A percentile compares a stretch with the other conserved stretches of the same genome.
phyloP scores from a whole-genome alignment of 192 early-diverging fungal species.

The Kickxella alabastrina region DNA sequence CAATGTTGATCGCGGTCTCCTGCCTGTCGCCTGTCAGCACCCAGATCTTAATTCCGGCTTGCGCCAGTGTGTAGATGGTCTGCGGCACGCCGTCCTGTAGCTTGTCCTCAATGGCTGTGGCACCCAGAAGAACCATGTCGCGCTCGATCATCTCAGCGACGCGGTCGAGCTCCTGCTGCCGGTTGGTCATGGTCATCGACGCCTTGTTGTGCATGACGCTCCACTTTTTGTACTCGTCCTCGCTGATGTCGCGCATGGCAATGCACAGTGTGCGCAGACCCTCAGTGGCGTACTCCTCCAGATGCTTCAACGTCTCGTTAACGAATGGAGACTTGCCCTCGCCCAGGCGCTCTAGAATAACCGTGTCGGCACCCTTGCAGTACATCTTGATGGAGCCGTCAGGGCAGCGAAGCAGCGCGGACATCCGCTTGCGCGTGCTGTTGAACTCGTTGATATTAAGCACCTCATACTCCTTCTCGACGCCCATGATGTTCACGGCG shows the following conservation, averaged over 20 bases:
- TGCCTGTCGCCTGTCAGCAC: slow-evolving; percentile 97
- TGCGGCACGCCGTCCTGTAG: slow-evolving; percentile 98
- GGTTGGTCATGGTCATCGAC: slow-evolving; percentile 85
- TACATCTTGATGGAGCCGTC: slow-evolving; percentile 84
- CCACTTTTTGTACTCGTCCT: slow-evolving; percentile 86
- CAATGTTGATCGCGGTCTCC: slow-evolving; percentile 99
- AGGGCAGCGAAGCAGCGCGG: slow-evolving; percentile 80
- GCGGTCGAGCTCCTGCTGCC: slow-evolving; percentile 80
- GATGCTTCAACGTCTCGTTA: slow-evolving; percentile 61
- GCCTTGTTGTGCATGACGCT: slow-evolving; percentile 77
- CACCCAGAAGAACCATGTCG: slow-evolving; percentile 85
- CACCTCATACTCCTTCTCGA: slow-evolving; percentile 78
- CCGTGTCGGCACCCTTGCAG: slow-evolving; percentile 98
- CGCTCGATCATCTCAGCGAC: slow-evolving; percentile 96
- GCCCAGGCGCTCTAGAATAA: slow-evolving; percentile 86
- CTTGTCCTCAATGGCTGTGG: slow-evolving; percentile 98
- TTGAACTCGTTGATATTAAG: slow-evolving; percentile 98
- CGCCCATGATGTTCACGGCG: slow-evolving; percentile 26
- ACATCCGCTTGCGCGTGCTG: slow-evolving; percentile 98
- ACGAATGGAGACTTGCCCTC: slow-evolving; percentile 64
- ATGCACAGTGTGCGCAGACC: slow-evolving; percentile 95
- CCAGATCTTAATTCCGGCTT: slow-evolving; percentile 96
- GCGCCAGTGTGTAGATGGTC: slow-evolving; percentile 91
- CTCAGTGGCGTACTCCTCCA: slow-evolving; percentile 95
- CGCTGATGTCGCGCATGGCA: slow-evolving; percentile 87